Evolutionary conservation across 495 filamentous ascomycete species (phyloP).

Genomic region (Aspergillus panamensis): DNA sequence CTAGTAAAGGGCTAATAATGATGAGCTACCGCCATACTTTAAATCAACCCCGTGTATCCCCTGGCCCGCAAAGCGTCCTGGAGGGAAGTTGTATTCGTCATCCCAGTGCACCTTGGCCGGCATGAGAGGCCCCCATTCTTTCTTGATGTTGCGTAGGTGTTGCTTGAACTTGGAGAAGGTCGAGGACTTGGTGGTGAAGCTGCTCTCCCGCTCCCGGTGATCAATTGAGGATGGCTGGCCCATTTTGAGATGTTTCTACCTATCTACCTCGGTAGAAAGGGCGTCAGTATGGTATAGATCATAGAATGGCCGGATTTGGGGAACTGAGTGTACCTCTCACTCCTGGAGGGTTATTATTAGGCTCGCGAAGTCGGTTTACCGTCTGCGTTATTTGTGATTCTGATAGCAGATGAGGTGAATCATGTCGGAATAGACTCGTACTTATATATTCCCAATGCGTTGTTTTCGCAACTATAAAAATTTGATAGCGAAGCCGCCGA

Average conservation of each 20-base stretch:
- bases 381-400: no score
- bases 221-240: not conserved
- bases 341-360: no score
- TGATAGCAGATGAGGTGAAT: not conserved
- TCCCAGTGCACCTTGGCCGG: constrained; percentile 26
- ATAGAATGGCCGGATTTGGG: no score
- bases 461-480: not conserved
- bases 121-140: constrained; percentile 29
- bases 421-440: not conserved
- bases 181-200: not conserved
- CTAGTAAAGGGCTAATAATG: not conserved
- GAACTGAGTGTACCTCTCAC: no score
- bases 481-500: not conserved
- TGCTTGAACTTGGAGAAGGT: constrained; percentile 19
- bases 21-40: not conserved
- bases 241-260: not conserved
- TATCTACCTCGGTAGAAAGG: no score
- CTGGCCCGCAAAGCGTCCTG: constrained; percentile 30
- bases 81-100: constrained; percentile 32
- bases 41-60: constrained; percentile 4
- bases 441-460: not conserved
- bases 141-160: constrained; percentile 13
- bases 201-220: not conserved
- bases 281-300: not conserved
- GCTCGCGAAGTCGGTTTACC: no score